Conservation (phyloP, 345 rosid genomes). For the Citrus trifoliata region DNA sequence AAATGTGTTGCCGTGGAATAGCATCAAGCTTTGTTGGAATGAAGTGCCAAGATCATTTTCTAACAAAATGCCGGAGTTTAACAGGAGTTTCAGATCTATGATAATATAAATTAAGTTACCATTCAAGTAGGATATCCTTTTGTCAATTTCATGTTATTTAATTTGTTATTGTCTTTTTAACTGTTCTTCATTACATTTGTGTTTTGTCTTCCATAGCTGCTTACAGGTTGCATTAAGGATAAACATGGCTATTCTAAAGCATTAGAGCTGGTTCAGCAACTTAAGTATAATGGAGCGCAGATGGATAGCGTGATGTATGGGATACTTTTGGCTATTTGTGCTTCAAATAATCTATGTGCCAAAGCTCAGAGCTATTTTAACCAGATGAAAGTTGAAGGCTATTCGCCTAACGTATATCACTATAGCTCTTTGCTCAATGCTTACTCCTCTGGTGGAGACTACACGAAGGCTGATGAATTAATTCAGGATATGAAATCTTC, state of each 20-base stretch:
- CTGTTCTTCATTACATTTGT: slow-evolving; percentile 13
- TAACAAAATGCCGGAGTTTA: not conserved
- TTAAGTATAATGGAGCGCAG: slow-evolving; percentile 48
- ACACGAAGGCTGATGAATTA: slow-evolving; percentile 77
- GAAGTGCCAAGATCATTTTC: not conserved
- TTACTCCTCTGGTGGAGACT: slow-evolving; percentile 66
- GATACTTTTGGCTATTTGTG: slow-evolving; percentile 83
- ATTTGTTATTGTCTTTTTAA: not conserved
- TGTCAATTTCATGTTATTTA: not conserved
- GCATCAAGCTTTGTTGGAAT: not conserved
- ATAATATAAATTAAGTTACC: not conserved
- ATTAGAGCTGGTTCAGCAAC: slow-evolving; percentile 64
- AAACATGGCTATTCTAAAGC: slow-evolving; percentile 68
- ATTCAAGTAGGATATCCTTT: not conserved
- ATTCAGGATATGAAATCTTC: slow-evolving; percentile 69
- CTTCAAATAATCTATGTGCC: slow-evolving; percentile 67
- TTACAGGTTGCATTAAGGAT: slow-evolving; percentile 80
- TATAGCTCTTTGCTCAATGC: slow-evolving; percentile 90
- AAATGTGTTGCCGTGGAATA: not conserved
- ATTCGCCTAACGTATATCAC: slow-evolving; percentile 66
- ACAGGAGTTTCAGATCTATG: not conserved
- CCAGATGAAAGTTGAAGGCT: slow-evolving; percentile 82
- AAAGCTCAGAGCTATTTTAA: slow-evolving; percentile 71
- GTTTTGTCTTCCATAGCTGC: slow-evolving; percentile 53
- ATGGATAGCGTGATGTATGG: slow-evolving; percentile 88